Evolutionary conservation across 352 stramenopile genomes (phyloP), one percentile per base, ranked within the genome.

Genomic region (Phytopythium oedochilum): DNA sequence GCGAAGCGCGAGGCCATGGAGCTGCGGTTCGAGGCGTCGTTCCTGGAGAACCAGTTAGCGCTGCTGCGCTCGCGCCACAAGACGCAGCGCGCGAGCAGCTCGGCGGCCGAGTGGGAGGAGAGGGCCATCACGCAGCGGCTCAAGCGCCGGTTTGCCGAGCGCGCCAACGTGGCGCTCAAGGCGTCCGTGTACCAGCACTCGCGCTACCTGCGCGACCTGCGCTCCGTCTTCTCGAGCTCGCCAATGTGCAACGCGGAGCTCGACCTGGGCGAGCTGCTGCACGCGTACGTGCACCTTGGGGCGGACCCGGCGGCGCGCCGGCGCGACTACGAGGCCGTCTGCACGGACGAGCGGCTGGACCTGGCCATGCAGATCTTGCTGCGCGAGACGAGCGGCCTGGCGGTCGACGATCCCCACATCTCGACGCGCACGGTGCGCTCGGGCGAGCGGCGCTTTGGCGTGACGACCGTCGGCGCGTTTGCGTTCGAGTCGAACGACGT

Each of bases 31-130:
- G 66, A 87, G 52, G 66, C 71, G 20, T 61, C 40, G 11, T 49
- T 73, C 5, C 67, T 88, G 18, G 73, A 72, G 36, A 45, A 53
- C 20, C 69, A 83, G 42, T 58, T 79, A 25, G 67, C 73, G 46
- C 53, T 55, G 5, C 44, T 82, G 28, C 63, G 71, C 0, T 64
- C 35, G 12, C 68, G 63, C 25, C 72, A 82, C 61, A 76, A 77
- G 25, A 59, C 71, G n/a, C 55, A 48, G 47, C 66, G 59, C 10
- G 54, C 55, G 4, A 54, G 65, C 48, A 48, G 54, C 17, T 58
- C 59, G 0, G 60, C 70, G 2, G 66, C 69, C 11, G 66, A 63
- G 34, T 83, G 64, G 70, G 70, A 79, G 53, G 73, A 79, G 35
- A 60, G 51, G 6, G 73, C 70, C 10, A 79, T 79, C 46, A 59